Evolutionary conservation across 371 early-diverging fungal species (phyloP), one percentile per base, ranked within the genome.

Genomic region (Apophysomyces elegans): DNA sequence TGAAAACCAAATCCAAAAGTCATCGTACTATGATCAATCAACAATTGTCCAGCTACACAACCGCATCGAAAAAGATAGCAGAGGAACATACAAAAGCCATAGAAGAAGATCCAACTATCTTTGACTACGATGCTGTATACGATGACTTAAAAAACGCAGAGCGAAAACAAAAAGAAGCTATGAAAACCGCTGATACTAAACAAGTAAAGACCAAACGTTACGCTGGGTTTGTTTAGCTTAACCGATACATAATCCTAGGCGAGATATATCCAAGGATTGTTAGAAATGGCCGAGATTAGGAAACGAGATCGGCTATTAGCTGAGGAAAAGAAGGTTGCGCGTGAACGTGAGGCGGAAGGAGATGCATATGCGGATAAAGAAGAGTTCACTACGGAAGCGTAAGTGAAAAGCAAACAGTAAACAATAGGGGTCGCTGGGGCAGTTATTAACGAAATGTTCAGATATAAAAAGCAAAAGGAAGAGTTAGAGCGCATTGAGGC

Each of bases 101-200:
- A 1, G 89, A 87, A 58, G 84, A 90, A 68, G 95, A 96, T 76
- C 89, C 96, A 2, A 89, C 81, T 26, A 87, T 92, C 3, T 97
- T 90, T 74, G 96, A 93, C 64, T 97, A 97, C 69, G 98, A 97
- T 71, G 93, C 86, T 5, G 89, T 92, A 0, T 96, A 95, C 71
- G 97, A 96, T 65, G 87, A 87, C 61, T 83, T 96, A 62, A 95
- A 93, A 70, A 78, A 80, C 6, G 88, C 79, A 0, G 90, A 92
- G 43, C 78, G 78, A 16, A 79, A 78, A 37, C 82, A 86, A 64
- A 66, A 76, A 57, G 77, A 79, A 47, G 79, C 80, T 9, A 38
- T 70, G 13, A 81, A 80, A 36, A 81, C 76, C 9, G 68, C 71
- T 1, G 61, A 69, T n/a, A 72, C 70, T 16, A 71, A 71, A 46